These are phyloP conservation scores for Candida neerlandica DNA, from an alignment of 1,139 yeast genomes.

Conservation along the genomic window DNA sequence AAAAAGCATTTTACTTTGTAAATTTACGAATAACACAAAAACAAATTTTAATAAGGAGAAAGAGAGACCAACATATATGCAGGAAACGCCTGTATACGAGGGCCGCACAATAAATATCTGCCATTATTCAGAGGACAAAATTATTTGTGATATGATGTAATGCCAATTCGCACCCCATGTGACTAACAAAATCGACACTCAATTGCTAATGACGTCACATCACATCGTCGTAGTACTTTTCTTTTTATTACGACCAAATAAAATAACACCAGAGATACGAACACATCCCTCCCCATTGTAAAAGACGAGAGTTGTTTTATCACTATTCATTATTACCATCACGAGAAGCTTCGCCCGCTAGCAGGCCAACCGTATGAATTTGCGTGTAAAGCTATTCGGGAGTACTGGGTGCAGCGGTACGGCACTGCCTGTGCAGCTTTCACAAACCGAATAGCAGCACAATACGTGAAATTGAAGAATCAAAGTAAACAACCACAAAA, in stretches of 20 bases:
- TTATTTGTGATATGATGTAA: background rate
- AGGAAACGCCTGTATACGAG: conserved; percentile 3
- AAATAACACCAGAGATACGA: background rate
- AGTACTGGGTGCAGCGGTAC: background rate
- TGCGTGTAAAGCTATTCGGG: background rate
- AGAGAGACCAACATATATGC: background rate
- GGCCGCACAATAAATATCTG: background rate
- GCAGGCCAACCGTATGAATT: background rate
- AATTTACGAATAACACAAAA: conserved; percentile 5
- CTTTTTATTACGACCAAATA: background rate
- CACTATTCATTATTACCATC: too few relatives aligned
- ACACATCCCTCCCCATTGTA: background rate
- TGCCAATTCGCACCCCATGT: background rate
- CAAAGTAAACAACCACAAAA: background rate
- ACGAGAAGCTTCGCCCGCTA: background rate
- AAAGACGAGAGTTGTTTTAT: too few relatives aligned
- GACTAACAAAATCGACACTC: background rate
- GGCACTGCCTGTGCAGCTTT: background rate
- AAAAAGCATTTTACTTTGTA: background rate
- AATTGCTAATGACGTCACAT: background rate
- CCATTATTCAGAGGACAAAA: background rate
- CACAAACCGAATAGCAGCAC: background rate
- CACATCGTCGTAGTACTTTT: background rate
- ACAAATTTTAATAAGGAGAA: background rate
- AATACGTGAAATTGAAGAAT: background rate